phyloP scores from a whole-genome alignment of 2,329 filamentous ascomycete species.

The Aureobasidium melanogenum region DNA sequence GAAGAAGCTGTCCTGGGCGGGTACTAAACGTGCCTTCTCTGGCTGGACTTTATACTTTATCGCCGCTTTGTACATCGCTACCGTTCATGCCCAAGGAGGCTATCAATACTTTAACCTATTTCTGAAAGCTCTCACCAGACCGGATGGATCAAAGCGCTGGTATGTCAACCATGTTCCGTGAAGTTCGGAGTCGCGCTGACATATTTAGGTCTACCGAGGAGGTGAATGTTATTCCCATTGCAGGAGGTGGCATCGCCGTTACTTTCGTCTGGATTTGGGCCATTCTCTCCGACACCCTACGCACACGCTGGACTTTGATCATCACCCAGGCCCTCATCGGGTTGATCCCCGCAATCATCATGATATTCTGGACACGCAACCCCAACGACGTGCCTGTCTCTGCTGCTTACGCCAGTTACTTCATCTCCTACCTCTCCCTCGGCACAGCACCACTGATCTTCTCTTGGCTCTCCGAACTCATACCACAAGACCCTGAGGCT shows the following conservation, averaged over 20 bases:
- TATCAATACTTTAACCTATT: slow-evolving; percentile 40
- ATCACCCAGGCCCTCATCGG: slow-evolving; percentile 40
- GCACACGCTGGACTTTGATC: slow-evolving; percentile 44
- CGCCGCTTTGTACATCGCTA: slow-evolving; percentile 36
- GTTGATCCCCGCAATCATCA: slow-evolving; percentile 41
- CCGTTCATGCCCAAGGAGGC: slow-evolving; percentile 39
- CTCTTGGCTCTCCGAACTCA: slow-evolving; percentile 44
- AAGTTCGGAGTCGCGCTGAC: neutral
- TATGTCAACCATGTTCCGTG: slow-evolving; percentile 16
- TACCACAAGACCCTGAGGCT: slow-evolving; percentile 42
- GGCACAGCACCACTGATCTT: slow-evolving; percentile 46
- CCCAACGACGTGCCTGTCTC: slow-evolving; percentile 35
- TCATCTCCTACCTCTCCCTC: slow-evolving; percentile 40
- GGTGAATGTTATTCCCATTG: slow-evolving; percentile 43
- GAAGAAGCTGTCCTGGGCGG: slow-evolving; percentile 37
- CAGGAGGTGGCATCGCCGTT: slow-evolving; percentile 40
- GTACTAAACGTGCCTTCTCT: slow-evolving; percentile 35
- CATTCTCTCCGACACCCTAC: slow-evolving; percentile 41
- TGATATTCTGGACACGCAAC: slow-evolving; percentile 45
- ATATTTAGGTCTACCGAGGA: slow-evolving; percentile 21
- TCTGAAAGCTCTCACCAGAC: slow-evolving; percentile 31
- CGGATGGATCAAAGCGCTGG: slow-evolving; percentile 37
- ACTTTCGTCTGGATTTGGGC: slow-evolving; percentile 48
- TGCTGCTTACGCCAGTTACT: slow-evolving; percentile 44
- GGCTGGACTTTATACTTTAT: slow-evolving; percentile 41